Evolutionary conservation across 768 basidiomycete species (phyloP).

Genomic region (Zangia roseola): DNA sequence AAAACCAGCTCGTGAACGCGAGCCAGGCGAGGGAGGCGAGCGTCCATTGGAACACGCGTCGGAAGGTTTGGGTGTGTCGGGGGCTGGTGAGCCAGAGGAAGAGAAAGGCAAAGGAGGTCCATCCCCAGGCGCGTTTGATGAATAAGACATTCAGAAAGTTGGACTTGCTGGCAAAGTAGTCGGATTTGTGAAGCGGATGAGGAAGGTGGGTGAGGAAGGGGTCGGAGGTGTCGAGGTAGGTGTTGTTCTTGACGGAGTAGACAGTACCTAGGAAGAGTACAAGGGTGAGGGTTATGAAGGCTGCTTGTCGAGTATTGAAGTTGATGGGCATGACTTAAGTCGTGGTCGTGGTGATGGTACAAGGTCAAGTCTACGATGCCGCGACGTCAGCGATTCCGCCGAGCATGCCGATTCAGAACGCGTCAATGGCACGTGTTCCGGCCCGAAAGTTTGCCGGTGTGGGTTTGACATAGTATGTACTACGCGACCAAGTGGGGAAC

Average conservation of each 20-base stretch:
- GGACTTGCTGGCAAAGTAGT: constrained; percentile 79
- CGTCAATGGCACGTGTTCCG: too few species aligned
- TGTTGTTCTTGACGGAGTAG: constrained; percentile 60
- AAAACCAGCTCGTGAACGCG: constrained; percentile 82
- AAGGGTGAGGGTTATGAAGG: constrained; percentile 42
- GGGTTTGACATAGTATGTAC: too few species aligned
- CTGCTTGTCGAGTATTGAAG: constrained; percentile 26
- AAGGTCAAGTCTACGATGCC: too few species aligned
- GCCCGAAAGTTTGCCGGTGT: too few species aligned
- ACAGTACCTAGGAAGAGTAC: constrained; percentile 59
- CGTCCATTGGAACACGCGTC: constrained; percentile 52
- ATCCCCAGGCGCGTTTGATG: constrained; percentile 90
- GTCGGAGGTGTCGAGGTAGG: constrained; percentile 85
- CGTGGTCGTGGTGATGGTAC: too few species aligned
- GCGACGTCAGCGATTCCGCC: too few species aligned
- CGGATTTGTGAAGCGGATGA: constrained; percentile 58
- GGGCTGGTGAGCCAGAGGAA: constrained; percentile 59
- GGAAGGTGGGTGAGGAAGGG: constrained; percentile 66
- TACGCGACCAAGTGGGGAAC: too few species aligned
- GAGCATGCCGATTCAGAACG: too few species aligned
- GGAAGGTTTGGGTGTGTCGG: constrained; percentile 36
- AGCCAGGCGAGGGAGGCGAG: constrained; percentile 68
- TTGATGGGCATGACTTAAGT: constrained; percentile 16
- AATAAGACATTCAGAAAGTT: constrained; percentile 83
- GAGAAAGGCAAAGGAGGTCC: constrained; percentile 75